Base-by-base conservation (phyloP, 805 yeast genomes). In the Monosporozyma unispora region DNA sequence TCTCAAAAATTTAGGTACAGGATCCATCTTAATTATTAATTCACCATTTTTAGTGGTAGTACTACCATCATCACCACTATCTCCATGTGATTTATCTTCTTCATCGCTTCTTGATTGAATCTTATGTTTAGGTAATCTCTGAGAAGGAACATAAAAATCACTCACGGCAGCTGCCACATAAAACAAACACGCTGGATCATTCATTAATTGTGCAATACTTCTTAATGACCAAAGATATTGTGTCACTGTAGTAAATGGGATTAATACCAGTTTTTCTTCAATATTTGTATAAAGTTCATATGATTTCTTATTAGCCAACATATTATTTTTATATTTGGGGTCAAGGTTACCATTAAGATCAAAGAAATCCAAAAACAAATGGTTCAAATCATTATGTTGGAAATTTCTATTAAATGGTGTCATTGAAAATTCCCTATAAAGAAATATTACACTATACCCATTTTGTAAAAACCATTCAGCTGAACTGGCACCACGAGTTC, bases 131-230 rank as follows among this genome's bases (percentile, higher is more conserved):
- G 97, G 95, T 57, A 89, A 73, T 54, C 86, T 75, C 1, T 89
- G 80, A 37, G 77, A 78, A 1, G 99, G 99, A 41, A 91, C 73
- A 70, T 89, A 93, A 68, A 93, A 91, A 63, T 91, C 99, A 3
- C 96, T 86, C 0, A 91, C 99, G 0, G 98, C 98, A 9, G 98
- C 98, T 0, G 98, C 98, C 48, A 91, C 73, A 62, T 84, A 93
- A 62, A 91, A 87, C 40, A 93, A 64, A 0, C 88, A 86, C 2
- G 80, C 83, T 38, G 77, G 62, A 2, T 70, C 67, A 48, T 81
- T 76, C 60, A 91, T 65, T 41, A 74, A 72, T 52, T 75, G 74
- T 0, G 91, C 81, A 10, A 87, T 72, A 40, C 80, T 68, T 54
- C 82, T 79, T 55, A 93, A 71, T 0, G 96, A 87, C 73, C 86